These are phyloP conservation scores for Magnusiomyces starmeri DNA, from an alignment of 1,139 yeast genomes.

Conservation along the genomic window DNA sequence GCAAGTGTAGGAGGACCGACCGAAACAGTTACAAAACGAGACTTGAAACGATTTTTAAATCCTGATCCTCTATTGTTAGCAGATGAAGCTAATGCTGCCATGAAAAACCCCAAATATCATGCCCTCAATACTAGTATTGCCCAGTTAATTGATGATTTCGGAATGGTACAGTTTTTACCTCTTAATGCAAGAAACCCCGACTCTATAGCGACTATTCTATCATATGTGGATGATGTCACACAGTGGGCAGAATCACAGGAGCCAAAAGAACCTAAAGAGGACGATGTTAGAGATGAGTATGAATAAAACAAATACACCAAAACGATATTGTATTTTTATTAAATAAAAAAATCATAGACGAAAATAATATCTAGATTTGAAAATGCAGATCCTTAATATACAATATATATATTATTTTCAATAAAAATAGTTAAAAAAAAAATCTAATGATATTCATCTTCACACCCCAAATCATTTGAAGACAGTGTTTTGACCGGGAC, in stretches of 20 bases:
- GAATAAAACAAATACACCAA: not conserved
- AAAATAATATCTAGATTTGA: too few relatives aligned
- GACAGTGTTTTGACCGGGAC: too few relatives aligned
- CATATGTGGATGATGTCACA: conserved; percentile 92
- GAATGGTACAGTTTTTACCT: conserved; percentile 96
- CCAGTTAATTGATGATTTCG: conserved; percentile 79
- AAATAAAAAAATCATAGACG: too few relatives aligned
- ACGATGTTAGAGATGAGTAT: conserved; percentile 46
- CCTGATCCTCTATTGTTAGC: conserved; percentile 82
- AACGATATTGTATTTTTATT: not conserved
- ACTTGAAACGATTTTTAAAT: conserved; percentile 73
- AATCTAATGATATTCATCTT: too few relatives aligned
- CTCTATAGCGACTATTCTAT: conserved; percentile 72
- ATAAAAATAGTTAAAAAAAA: not conserved
- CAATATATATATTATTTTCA: not conserved
- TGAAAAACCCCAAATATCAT: conserved; percentile 64
- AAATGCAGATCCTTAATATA: not conserved
- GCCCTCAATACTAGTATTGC: conserved; percentile 77
- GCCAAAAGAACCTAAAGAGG: conserved; percentile 91
- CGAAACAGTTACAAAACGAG: conserved; percentile 58
- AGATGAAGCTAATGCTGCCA: conserved; percentile 41
- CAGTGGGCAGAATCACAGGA: conserved; percentile 98
- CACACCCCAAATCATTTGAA: too few relatives aligned
- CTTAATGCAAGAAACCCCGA: conserved; percentile 77
- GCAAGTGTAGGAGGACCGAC: conserved; percentile 10